Evolutionary conservation across 345 rosid species (phyloP).

Genomic region (Euclidium syriacum): DNA sequence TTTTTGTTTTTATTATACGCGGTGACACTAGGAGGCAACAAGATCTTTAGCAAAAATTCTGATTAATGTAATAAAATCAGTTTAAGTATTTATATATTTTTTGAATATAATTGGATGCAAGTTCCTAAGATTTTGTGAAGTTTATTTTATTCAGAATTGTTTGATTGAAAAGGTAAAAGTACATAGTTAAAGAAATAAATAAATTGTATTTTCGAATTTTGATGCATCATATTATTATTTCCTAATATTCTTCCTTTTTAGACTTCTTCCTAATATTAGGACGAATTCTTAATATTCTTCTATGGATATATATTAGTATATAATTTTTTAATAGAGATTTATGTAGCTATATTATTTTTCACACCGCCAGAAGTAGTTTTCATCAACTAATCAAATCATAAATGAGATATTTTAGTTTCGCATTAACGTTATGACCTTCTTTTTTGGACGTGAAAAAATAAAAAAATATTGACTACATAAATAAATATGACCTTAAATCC

Average conservation of each 20-base stretch:
- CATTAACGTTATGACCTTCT: too few species aligned
- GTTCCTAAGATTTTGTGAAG: not conserved
- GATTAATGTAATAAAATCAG: not conserved
- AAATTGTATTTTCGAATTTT: too few species aligned
- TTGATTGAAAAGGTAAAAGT: not conserved
- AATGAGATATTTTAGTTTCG: constrained; percentile 9
- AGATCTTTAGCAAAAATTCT: constrained; percentile 1
- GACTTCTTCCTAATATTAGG: too few species aligned
- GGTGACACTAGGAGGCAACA: not conserved
- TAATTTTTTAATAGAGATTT: not conserved
- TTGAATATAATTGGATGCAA: not conserved
- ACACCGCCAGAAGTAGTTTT: not conserved
- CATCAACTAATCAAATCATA: not conserved
- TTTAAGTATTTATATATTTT: not conserved
- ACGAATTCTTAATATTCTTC: not conserved
- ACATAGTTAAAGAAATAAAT: too few species aligned
- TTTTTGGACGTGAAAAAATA: too few species aligned
- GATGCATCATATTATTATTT: not conserved
- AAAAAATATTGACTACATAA: too few species aligned
- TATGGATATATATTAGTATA: not conserved
- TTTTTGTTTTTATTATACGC: not conserved
- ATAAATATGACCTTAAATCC: too few species aligned
- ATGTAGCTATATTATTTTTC: not conserved
- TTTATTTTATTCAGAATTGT: not conserved
- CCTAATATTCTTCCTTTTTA: not conserved